Evolutionary conservation across 1,139 yeast genomes (phyloP), one percentile per base, ranked within the genome.

Genomic region (Yamadazyma atlantica): DNA sequence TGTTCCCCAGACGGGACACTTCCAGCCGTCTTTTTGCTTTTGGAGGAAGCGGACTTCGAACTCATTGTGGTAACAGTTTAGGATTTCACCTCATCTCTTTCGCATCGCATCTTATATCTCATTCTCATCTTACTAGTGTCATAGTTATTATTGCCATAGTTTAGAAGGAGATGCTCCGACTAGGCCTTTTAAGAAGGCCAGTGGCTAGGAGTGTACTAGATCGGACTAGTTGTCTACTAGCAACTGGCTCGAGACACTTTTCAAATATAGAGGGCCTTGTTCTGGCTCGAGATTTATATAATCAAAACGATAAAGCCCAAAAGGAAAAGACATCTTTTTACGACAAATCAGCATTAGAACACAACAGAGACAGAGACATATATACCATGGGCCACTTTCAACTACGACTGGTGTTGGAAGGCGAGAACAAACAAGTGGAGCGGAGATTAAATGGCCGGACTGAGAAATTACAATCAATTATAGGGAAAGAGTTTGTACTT

Each of bases 401-500:
- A 7, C 12, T 45, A 7, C 21, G 33, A 5, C 16, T 17, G 11
- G 14, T 40, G 1, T 33, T 45, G 11, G 38, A 39, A 19, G 38
- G 27, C 6, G 25, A 33, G 12, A 12, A 32, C n/a, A 14, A 33
- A 21, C 16, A 22, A 12, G 1, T 32, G 38, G 23, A 34, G 31
- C 16, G 12, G 37, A 6, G 12, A 6, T 16, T 35, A 12, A 2
- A 36, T 35, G 35, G 19, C 27, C 32, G 43, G 38, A 14, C 43
- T 24, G 13, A 41, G 7, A 29, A 23, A 8, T n/a, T 54, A 4
- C 48, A 50, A 23, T 17, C 26, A 7, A 44, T 54, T 32, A 15
- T 55, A 8, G 65, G 64, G 2, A 23, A 32, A 3, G 45, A 49
- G 4, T 58, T 57, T 31, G 42, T 39, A 1, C 37, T 64, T 7